Evolutionary conservation across 768 basidiomycete species (phyloP).

Genomic region (Chalciporus pseudorubinellus): DNA sequence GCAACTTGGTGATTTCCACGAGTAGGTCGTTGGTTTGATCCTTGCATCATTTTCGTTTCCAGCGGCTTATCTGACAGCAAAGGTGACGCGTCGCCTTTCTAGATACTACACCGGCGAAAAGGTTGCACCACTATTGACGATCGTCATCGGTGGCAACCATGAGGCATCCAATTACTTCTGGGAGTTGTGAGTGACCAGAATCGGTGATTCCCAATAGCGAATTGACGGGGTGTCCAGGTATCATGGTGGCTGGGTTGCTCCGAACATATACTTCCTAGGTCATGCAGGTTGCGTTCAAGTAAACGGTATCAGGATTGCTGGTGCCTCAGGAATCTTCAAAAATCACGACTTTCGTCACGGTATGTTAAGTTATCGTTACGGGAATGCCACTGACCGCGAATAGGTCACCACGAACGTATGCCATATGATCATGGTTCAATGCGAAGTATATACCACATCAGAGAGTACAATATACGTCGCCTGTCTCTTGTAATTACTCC

Average conservation of each 20-base stretch:
- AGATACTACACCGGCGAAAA: constrained; percentile 88
- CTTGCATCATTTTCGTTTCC: background rate
- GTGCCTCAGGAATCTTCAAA: constrained; percentile 92
- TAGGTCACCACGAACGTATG: constrained; percentile 77
- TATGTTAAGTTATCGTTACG: constrained; percentile 23
- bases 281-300: constrained; percentile 86
- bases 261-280: constrained; percentile 95
- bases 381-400: constrained; percentile 4
- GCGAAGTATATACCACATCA: constrained; percentile 86
- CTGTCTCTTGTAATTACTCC: constrained; percentile 60
- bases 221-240: constrained; percentile 50
- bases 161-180: constrained; percentile 96
- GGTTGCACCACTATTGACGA: constrained; percentile 81
- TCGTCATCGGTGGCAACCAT: constrained; percentile 97
- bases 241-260: constrained; percentile 95
- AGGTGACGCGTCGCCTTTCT: constrained; percentile 2
- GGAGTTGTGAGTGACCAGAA: constrained; percentile 68
- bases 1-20: constrained; percentile 79
- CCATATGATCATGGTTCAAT: constrained; percentile 76
- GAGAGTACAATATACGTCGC: constrained; percentile 79
- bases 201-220: background rate
- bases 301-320: constrained; percentile 85
- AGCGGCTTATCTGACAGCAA: background rate
- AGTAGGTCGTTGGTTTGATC: constrained; percentile 39
- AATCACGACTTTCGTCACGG: constrained; percentile 68